Evolutionary conservation across 371 early-diverging fungal genomes (phyloP), one percentile per base, ranked within the genome.

Genomic region (Conidiobolus incongruus): DNA sequence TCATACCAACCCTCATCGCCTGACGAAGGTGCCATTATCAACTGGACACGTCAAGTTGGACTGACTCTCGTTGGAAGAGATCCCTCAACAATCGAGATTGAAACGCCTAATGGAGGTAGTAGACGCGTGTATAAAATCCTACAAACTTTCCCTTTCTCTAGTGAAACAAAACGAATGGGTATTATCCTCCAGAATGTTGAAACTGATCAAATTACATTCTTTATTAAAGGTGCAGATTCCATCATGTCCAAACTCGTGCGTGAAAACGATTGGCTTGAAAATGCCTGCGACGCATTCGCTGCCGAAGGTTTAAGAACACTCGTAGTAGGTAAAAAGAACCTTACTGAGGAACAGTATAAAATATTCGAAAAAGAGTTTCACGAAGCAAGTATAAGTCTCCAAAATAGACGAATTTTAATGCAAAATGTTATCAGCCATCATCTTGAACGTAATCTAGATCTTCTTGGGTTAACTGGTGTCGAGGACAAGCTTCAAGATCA

Each of bases 241-340:
- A 92, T 94, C 1, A 98, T 99, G 98, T 56, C 74, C 39, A 57
- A 61, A 43, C 81, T 98, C 45, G 83, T 97, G 13, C 16, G 13
- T 19, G 6, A 13, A 13, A 26, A 1, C 13, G 16, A 37, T 45
- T 61, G 63, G 64, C 58, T 96, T 22, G 93, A 98, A 34, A 98
- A 99, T 61, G 98, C 98, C 60, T 94, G 91, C 53, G 93, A 86
- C 28, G 94, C 92, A 48, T 95, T 98, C 97, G 97, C 98, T 2
- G 68, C 95, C 42, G 98, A 98, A 61, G 99, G 99, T 11, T 60
- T 99, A 38, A 71, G 99, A 44, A 99, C 99, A 2, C 61, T 99
- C n/a, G 90, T 97, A 0, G 75, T 98, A 8, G 98, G 81, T 0
- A 71, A 79, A 45, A 92, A 86, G 52, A 52, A 71, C 16, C 53